These are phyloP conservation scores for Zymoseptoria tritici DNA, from an alignment of 2,329 filamentous ascomycete genomes.

Conservation along the genomic window DNA sequence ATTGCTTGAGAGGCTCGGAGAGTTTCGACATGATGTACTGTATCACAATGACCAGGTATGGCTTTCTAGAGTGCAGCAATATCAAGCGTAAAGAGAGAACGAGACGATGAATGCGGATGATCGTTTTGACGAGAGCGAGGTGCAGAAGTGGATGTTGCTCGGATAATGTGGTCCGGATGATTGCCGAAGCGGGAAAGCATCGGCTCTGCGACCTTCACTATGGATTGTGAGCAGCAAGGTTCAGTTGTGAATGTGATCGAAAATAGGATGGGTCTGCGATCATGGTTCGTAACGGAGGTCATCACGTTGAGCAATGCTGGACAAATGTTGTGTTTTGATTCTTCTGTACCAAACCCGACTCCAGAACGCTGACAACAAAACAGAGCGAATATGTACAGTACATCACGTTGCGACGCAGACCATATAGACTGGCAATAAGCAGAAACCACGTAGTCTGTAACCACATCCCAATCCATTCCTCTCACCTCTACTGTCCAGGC, in stretches of 20 bases:
- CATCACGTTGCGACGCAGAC: neutral
- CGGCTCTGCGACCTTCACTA: neutral
- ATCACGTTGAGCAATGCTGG: neutral
- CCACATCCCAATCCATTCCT: neutral
- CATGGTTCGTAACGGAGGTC: no score
- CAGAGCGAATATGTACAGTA: neutral
- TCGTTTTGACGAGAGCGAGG: neutral
- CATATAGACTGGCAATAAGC: neutral
- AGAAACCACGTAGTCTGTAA: neutral
- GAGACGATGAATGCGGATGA: neutral
- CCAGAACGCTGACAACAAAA: neutral
- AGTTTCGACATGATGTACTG: constrained; percentile 59
- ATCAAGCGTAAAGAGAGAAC: neutral
- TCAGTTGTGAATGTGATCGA: no score
- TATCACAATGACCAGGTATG: neutral
- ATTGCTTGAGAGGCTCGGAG: constrained; percentile 60
- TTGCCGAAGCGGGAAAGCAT: neutral
- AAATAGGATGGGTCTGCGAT: no score
- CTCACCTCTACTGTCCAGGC: constrained; percentile 68
- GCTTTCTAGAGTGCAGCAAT: neutral
- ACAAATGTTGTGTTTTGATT: neutral
- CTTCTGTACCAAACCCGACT: neutral
- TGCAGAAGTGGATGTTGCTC: neutral
- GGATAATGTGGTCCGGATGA: neutral
- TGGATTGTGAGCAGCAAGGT: no score